Base-by-base conservation (phyloP, 192 early-diverging fungal genomes). In the Backusella australiensis region DNA sequence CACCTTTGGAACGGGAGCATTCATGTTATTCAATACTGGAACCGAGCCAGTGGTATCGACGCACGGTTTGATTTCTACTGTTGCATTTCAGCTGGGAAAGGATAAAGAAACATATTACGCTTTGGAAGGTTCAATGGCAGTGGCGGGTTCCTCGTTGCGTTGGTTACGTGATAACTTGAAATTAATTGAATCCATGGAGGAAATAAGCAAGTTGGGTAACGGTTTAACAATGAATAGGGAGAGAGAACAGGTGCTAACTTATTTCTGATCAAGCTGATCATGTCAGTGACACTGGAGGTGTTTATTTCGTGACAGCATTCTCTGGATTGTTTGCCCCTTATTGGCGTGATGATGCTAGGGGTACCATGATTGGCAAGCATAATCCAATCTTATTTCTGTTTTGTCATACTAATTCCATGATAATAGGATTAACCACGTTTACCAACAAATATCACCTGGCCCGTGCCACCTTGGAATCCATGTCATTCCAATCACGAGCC, bases 271-370 rank as follows among this genome's bases (percentile, higher is more conserved):
- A 26, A 69, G 93, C 95, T 21, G 82, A 85, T 6, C 72, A 78
- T 12, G 78, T 93, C 9, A 75, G 86, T 34, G 88, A 95, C 72
- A 96, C 91, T 53, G 95, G 94, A 53, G 95, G 93, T 44, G 94
- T 98, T 34, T 96, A 96, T 82, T 98, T 98, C 90, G 95, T 98
- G 35, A 95, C 96, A 0, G 96, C 96, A 5, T 96, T 98, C 81
- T 93, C 91, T 14, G 96, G 96, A 0, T 85, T 98, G 36, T 98
- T 94, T 88, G 96, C 96, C 6, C 96, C 96, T 11, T 94, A 98
- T 81, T 98, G 96, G 96, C 85, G 95, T 36, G 92, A 94, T 65
- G 96, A 98, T 85, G 96, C 95, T 12, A 90, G 95, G 41, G 95
- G 93, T 23, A 89, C 89, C 75, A 93, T 98, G 67, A 86, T 95